phyloP scores from a whole-genome alignment of 352 stramenopile species.

The Aphanomyces stellatus region DNA sequence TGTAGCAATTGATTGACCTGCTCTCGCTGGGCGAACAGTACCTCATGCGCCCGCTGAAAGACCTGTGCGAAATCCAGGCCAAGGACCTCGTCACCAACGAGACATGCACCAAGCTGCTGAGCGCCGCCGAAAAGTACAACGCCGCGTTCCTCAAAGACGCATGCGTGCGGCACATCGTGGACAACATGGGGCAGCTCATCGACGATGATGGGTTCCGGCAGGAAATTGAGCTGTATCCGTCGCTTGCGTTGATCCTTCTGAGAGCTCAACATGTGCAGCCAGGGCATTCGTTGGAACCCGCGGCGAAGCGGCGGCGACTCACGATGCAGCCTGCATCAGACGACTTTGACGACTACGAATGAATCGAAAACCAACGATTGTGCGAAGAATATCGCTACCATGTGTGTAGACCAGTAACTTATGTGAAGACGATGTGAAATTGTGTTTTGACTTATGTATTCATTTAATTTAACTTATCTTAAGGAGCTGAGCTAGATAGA shows the following conservation, averaged over 20 bases:
- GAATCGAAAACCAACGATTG: background rate
- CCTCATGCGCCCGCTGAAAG: constrained; percentile 59
- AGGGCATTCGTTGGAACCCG: constrained; percentile 30
- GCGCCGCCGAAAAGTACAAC: constrained; percentile 75
- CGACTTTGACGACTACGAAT: constrained; percentile 43
- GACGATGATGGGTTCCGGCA: constrained; percentile 77
- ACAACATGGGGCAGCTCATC: constrained; percentile 67
- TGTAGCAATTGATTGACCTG: constrained; percentile 79
- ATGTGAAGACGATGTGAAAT: background rate
- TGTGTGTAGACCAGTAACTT: no score
- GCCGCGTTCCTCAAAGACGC: constrained; percentile 75
- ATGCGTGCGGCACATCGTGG: constrained; percentile 69
- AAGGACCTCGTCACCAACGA: constrained; percentile 57
- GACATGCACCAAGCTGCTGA: constrained; percentile 71
- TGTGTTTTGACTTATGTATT: background rate
- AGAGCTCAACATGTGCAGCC: constrained; percentile 38
- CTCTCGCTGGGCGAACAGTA: constrained; percentile 77
- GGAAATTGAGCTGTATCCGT: constrained; percentile 68
- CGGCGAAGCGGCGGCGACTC: constrained; percentile 59
- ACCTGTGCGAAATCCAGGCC: constrained; percentile 67
- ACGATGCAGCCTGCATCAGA: constrained; percentile 58
- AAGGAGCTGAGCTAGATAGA: background rate
- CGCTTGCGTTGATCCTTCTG: constrained; percentile 70
- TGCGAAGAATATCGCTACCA: no score
- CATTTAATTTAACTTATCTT: constrained; percentile 1